Conservation (phyloP, 2,329 filamentous ascomycete genomes). For the Trichophyton rubrum region DNA sequence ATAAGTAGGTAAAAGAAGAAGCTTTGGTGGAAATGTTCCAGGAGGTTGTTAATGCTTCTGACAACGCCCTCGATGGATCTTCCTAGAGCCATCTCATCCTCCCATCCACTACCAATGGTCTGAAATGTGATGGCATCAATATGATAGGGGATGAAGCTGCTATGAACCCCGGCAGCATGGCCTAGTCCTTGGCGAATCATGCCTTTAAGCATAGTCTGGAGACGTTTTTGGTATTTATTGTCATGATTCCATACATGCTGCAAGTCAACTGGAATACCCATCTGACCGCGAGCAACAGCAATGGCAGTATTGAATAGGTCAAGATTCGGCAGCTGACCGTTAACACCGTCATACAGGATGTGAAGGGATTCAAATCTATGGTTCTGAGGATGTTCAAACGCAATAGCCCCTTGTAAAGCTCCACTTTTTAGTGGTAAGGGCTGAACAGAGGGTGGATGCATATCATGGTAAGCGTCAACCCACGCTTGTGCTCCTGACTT, state of each 20-base stretch:
- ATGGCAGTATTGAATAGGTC: conserved; percentile 93
- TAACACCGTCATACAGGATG: conserved; percentile 87
- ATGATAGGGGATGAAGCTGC: conserved; percentile 93
- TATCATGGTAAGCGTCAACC: conserved; percentile 95
- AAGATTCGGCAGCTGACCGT: conserved; percentile 88
- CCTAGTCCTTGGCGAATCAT: conserved; percentile 89
- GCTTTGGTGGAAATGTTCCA: conserved; percentile 94
- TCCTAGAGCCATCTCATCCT: conserved; percentile 94
- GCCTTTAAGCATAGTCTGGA: conserved; percentile 78
- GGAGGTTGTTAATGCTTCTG: conserved; percentile 84
- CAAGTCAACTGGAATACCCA: conserved; percentile 72
- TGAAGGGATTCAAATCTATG: conserved; percentile 77
- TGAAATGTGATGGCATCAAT: conserved; percentile 91
- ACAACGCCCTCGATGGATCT: conserved; percentile 81
- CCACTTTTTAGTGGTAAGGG: conserved; percentile 81
- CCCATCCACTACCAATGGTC: conserved; percentile 81
- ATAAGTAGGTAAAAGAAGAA: conserved; percentile 99
- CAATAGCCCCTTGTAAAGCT: conserved; percentile 80
- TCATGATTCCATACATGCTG: conserved; percentile 74
- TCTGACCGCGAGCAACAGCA: conserved; percentile 75
- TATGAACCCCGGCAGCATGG: conserved; percentile 80
- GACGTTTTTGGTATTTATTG: conserved; percentile 65
- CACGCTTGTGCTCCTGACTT: conserved; percentile 85
- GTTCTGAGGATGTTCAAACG: conserved; percentile 83
- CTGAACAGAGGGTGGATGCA: conserved; percentile 59